Evolutionary conservation across 2,329 filamentous ascomycete genomes (phyloP).

Genomic region (Arthrobotrys sinensis): DNA sequence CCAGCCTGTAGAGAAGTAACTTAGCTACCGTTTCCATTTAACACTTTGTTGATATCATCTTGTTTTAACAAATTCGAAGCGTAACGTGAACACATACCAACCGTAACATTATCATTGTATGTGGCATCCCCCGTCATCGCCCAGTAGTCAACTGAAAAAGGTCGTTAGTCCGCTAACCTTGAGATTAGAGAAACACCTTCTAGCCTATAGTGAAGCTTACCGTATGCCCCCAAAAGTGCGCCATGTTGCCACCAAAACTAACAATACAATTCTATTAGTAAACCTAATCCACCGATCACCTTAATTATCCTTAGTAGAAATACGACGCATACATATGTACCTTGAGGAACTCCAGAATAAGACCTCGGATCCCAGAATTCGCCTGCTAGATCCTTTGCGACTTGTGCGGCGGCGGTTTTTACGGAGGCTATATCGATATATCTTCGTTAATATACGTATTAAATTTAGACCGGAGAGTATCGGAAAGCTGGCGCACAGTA

Average conservation of each 20-base stretch:
- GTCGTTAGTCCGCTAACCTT: no score
- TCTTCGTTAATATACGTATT: no score
- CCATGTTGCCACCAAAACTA: constrained; percentile 55
- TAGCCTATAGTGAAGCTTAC: no score
- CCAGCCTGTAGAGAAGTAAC: constrained; percentile 76
- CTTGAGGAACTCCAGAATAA: constrained; percentile 37
- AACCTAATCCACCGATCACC: no score
- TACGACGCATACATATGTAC: constrained; percentile 22
- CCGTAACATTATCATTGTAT: constrained; percentile 78
- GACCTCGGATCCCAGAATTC: constrained; percentile 55
- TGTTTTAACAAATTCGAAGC: no score
- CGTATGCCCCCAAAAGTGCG: constrained; percentile 38
- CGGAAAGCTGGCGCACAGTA: constrained; percentile 19
- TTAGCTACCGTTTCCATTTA: background rate
- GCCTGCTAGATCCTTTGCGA: constrained; percentile 41
- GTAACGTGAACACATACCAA: constrained; percentile 71
- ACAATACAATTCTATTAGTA: background rate
- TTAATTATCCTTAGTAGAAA: background rate
- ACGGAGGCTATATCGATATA: constrained; percentile 37
- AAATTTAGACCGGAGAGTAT: background rate
- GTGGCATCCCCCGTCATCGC: constrained; percentile 81
- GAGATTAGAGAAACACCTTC: no score
- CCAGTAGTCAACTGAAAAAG: constrained; percentile 90
- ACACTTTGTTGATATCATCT: constrained; percentile 66
- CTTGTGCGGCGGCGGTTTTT: constrained; percentile 50